Conservation (phyloP, 1,139 yeast genomes). For the Suhomyces ambrosiae region DNA sequence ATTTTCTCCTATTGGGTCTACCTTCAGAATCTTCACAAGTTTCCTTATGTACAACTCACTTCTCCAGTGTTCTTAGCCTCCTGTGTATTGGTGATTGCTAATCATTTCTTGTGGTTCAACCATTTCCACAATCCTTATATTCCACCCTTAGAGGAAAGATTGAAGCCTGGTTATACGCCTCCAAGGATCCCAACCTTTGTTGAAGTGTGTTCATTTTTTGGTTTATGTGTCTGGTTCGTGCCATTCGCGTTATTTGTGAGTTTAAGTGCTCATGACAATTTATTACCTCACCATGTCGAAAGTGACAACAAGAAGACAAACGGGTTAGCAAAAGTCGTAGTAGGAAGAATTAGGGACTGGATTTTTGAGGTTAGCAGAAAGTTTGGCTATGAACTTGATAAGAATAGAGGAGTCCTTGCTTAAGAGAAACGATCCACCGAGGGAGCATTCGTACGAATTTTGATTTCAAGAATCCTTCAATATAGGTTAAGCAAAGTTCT, state of each 20-base stretch:
- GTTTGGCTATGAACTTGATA: constrained; percentile 67
- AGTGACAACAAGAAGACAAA: constrained; percentile 34
- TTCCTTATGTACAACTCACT: constrained; percentile 80
- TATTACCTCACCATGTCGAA: constrained; percentile 63
- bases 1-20: constrained; percentile 72
- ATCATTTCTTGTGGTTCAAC: constrained; percentile 90
- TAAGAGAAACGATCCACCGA: no score
- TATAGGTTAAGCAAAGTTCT: no score
- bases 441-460: no score
- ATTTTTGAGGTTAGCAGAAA: constrained; percentile 51
- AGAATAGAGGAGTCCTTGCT: constrained; percentile 54
- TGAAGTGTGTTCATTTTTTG: constrained; percentile 92
- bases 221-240: constrained; percentile 88
- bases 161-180: constrained; percentile 58
- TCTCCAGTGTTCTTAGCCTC: constrained; percentile 72
- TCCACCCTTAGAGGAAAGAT: constrained; percentile 58
- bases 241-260: constrained; percentile 94
- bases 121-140: constrained; percentile 72
- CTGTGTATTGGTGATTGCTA: constrained; percentile 71
- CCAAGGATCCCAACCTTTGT: constrained; percentile 80
- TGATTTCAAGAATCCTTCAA: no score
- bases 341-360: constrained; percentile 53
- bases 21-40: constrained; percentile 70
- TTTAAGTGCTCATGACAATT: constrained; percentile 88
- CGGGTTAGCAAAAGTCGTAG: constrained; percentile 67